Base-by-base conservation (phyloP, 495 filamentous ascomycete genomes). In the Penicillium paxilli region DNA sequence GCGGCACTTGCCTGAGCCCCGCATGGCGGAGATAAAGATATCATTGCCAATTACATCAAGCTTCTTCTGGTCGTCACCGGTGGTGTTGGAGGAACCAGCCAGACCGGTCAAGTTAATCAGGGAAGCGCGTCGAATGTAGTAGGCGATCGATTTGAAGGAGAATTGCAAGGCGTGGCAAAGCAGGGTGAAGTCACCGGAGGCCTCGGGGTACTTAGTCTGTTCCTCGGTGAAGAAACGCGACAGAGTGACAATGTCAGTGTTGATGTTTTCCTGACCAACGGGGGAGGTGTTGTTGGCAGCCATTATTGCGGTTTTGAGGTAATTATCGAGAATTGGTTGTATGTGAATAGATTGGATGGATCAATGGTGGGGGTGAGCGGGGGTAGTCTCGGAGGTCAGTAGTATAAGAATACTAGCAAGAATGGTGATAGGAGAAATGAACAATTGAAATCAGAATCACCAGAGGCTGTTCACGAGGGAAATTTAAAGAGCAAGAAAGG, bases 41-140 rank as follows among this genome's bases (percentile, higher is more conserved):
- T 98, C 94, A 73, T 98, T 98, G 67, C 92, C 91, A 66, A 98
- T 98, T 28, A 98, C 94, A 70, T 98, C 94, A 32, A 98, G 89
- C 76, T 98, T 98, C 85, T 98, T 98, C 70, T 98, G 94, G 69
- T 97, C 95, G 72, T 98, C 94, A 35, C 94, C 94, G 3, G 94
- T 98, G 21, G 82, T 89, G 75, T 98, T 98, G 55, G 92, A 89
- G 55, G 92, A 95, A 25, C 94, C 94, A 30, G 94, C 94, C 21
- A 98, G 86, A 41, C 94, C 94, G 30, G 90, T 92, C 37, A 98
- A 83, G 78, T 97, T 96, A 72, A 97, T 96, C 44, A 98, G 79
- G n/a, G 91, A 93, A 23, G 94, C 92, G 69, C 94, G 86, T 63
- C 94, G 91, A 75, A 98, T 98, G 80, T 97, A 98, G 83, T 98